Conservation (phyloP, 208 protist genomes). For the Leishmania aethiopica region DNA sequence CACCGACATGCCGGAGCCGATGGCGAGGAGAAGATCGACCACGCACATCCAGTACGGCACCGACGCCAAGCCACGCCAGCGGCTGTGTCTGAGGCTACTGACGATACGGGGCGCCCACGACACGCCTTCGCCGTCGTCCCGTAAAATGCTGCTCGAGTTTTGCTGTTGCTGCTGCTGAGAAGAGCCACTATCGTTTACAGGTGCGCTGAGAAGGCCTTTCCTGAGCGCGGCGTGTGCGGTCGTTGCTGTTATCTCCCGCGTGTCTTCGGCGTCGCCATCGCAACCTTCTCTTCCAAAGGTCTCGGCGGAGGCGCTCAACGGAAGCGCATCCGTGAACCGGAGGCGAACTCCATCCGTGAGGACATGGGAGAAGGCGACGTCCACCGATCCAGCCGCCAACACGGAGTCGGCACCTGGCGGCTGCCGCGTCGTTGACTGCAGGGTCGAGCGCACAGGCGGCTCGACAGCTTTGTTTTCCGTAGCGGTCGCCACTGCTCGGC, state of each 20-base stretch:
- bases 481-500: neutral
- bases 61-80: slow-evolving; percentile 5
- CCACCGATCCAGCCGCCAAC: neutral
- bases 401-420: neutral
- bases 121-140: neutral
- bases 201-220: neutral
- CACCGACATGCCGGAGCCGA: slow-evolving; percentile 62
- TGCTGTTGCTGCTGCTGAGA: neutral
- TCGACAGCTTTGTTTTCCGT: neutral
- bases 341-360: neutral
- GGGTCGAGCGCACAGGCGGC: neutral
- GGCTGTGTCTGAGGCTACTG: neutral
- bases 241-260: neutral
- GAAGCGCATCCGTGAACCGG: neutral
- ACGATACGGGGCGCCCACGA: no score
- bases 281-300: neutral
- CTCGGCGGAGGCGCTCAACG: neutral
- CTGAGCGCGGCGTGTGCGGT: neutral
- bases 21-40: slow-evolving; percentile 46
- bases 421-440: neutral
- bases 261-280: neutral
- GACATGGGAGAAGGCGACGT: neutral
- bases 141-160: no score
- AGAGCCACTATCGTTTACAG: neutral
- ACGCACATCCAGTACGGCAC: slow-evolving; percentile 60